Percentiles rank a stretch among this genome's conserved stretches.
phyloP scores from a whole-genome alignment of 2,329 filamentous ascomycete species.

The Botrytis galanthina region DNA sequence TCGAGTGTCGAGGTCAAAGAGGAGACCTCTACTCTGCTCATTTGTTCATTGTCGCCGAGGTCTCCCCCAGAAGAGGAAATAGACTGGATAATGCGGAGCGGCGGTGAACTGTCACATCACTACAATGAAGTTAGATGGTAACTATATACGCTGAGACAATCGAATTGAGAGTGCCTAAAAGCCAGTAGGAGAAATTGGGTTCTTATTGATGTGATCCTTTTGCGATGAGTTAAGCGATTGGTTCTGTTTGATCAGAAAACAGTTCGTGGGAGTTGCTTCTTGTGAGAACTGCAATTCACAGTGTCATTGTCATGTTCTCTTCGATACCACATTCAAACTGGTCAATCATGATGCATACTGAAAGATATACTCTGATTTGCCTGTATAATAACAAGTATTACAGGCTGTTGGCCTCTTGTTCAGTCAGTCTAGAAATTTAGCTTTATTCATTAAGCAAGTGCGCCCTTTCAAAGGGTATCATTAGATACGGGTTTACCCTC shows the following conservation, averaged over 20 bases:
- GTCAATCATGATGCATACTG: background rate
- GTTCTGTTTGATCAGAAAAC: accelerated
- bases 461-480: background rate
- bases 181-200: too few relatives aligned
- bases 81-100: too few relatives aligned
- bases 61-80: too few relatives aligned
- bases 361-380: accelerated
- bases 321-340: background rate
- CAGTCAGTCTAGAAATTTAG: background rate
- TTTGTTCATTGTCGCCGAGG: too few relatives aligned
- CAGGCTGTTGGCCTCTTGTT: background rate
- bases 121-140: too few relatives aligned
- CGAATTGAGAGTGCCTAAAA: too few relatives aligned
- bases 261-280: background rate
- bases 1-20: too few relatives aligned
- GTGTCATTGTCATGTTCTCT: background rate
- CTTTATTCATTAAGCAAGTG: background rate
- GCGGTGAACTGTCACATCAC: accelerated
- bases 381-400: accelerated
- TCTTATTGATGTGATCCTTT: too few relatives aligned
- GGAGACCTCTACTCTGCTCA: too few relatives aligned
- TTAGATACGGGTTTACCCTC: background rate
- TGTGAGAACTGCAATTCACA: too few relatives aligned
- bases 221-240: too few relatives aligned
- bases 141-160: accelerated